Evolutionary conservation across 768 basidiomycete genomes (phyloP).

Genomic region (Hortiboletus flavorubellus): DNA sequence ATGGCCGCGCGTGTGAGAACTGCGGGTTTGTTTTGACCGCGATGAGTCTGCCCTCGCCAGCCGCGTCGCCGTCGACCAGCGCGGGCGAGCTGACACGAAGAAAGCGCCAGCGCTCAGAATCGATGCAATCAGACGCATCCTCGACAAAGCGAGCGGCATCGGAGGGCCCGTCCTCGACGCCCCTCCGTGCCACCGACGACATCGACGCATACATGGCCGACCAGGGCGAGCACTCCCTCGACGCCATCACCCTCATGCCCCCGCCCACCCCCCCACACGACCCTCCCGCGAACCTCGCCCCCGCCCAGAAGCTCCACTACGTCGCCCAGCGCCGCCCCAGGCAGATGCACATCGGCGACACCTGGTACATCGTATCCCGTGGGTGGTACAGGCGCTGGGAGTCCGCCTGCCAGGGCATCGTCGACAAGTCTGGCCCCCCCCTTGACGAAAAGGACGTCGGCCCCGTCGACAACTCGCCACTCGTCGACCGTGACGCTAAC

Average conservation of each 20-base stretch:
- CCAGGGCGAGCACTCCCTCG: too few species aligned
- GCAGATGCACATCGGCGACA: conserved; percentile 61
- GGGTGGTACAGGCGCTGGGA: conserved; percentile 76
- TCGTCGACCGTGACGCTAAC: conserved; percentile 54
- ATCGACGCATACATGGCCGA: neutral
- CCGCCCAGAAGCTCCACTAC: conserved; percentile 46
- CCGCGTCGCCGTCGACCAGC: conserved; percentile 34
- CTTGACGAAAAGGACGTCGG: conserved; percentile 62
- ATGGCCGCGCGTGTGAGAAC: neutral
- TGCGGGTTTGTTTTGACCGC: conserved; percentile 7
- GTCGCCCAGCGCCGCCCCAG: conserved; percentile 46
- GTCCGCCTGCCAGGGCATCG: conserved; percentile 64
- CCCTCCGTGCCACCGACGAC: conserved; percentile 21
- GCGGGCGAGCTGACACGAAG: conserved; percentile 38
- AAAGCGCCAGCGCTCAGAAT: conserved; percentile 73
- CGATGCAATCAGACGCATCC: conserved; percentile 71
- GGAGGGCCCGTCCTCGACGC: conserved; percentile 50
- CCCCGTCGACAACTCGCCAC: conserved; percentile 68
- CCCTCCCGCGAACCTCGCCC: conserved; percentile 29
- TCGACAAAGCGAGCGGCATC: conserved; percentile 80
- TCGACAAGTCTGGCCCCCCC: conserved; percentile 61
- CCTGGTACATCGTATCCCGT: conserved; percentile 73
- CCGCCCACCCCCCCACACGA: conserved; percentile 17
- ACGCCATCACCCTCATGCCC: conserved; percentile 6
- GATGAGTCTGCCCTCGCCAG: conserved; percentile 45